Base-by-base conservation (phyloP, 1,139 yeast species). In the Yamadazyma atlantica region DNA sequence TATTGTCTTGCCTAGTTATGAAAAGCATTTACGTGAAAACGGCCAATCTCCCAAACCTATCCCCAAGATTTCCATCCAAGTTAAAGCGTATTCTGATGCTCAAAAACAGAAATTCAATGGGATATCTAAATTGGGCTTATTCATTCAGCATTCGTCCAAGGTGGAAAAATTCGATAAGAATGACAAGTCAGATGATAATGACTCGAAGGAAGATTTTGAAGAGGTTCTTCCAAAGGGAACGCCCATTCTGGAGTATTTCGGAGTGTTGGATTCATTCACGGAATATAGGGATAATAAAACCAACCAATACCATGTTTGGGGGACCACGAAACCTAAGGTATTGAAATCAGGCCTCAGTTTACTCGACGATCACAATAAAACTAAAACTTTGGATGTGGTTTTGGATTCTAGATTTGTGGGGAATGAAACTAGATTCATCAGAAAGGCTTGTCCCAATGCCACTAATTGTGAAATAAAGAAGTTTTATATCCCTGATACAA, bases 351-450 rank as follows among this genome's bases (percentile, higher is more conserved):
- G 52, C 66, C 74, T 58, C 68, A 80, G 15, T 51, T 54, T 43
- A 53, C 16, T 39, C 5, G 39, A 37, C 14, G 35, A 41, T 2
- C 22, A 35, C 4, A 36, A 33, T 2, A 32, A 28, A 4, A 31
- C 6, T 32, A 42, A 40, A 12, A 29, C 48, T 0, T 38, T 74
- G 37, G 83, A 85, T 1, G 50, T 92, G 11, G 83, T 78, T 2
- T 65, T 90, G 18, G 97, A 90, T 60, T 80, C 94, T 24, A 72
- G 97, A 43, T 75, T 79, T 37, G 76, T 81, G 15, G 97, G 97
- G 0, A 86, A 87, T 49, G 75, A 77, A 33, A 71, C 89, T 1
- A 64, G 96, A 38, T 90, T 85, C 55, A 69, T 88, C 19, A 69
- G 97, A 42, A 78, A 85, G 44, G 72, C 94, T 7, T 87, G 97